A percentile compares a stretch with the other conserved stretches of the same genome.
Evolutionary conservation across 1,139 yeast genomes (phyloP).

Genomic region (Nematodospora anomalae): DNA sequence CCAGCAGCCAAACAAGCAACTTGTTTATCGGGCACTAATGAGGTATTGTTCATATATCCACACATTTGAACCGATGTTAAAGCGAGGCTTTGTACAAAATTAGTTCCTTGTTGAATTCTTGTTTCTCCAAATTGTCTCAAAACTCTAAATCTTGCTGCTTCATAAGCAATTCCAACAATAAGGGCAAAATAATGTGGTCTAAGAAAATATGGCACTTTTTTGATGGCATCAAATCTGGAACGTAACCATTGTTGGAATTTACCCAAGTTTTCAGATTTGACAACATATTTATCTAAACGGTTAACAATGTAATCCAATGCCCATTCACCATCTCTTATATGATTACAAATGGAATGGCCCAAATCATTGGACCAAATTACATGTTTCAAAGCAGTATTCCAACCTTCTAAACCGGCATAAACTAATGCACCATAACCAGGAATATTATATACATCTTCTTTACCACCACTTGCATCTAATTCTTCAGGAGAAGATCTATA

Average conservation of each 20-base stretch:
- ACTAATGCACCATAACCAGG: conserved; percentile 74
- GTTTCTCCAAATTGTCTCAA: conserved; percentile 54
- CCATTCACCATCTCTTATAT: conserved; percentile 84
- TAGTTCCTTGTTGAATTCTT: conserved; percentile 56
- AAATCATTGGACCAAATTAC: conserved; percentile 71
- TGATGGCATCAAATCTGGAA: conserved; percentile 63
- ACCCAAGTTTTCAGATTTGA: conserved; percentile 43
- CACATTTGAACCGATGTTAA: conserved; percentile 87
- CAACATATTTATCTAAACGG: conserved; percentile 59
- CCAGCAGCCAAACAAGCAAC: conserved; percentile 93
- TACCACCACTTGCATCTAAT: conserved; percentile 72
- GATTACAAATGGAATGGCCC: conserved; percentile 80
- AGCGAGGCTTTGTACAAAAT: conserved; percentile 77
- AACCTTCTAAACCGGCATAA: conserved; percentile 92
- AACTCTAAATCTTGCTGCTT: conserved; percentile 71
- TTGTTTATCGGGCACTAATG: conserved; percentile 62
- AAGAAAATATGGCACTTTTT: conserved; percentile 70
- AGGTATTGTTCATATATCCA: conserved; percentile 72
- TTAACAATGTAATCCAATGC: conserved; percentile 75
- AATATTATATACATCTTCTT: conserved; percentile 68
- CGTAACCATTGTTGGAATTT: conserved; percentile 69
- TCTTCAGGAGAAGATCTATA: conserved; percentile 88
- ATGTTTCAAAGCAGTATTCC: conserved; percentile 68
- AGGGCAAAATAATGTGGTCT: conserved; percentile 86
- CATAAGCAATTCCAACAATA: conserved; percentile 76